These are phyloP conservation scores for Edaphochlamys debaryana DNA, from an alignment of 139 green algal species.

Conservation along the genomic window DNA sequence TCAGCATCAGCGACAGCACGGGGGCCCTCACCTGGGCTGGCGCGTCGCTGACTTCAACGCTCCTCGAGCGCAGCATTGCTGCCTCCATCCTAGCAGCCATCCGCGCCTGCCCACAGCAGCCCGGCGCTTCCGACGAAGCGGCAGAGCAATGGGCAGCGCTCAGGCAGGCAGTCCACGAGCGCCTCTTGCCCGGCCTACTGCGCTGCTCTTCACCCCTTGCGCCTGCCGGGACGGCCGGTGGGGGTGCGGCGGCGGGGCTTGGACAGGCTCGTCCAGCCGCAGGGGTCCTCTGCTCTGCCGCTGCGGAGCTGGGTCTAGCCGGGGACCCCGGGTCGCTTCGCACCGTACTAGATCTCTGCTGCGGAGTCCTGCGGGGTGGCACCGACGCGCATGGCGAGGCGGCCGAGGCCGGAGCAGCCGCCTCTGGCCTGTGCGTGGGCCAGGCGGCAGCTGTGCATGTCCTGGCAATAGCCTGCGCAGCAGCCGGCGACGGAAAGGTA, in stretches of 20 bases:
- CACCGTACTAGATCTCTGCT: neutral
- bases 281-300: neutral
- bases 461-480: neutral
- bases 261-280: neutral
- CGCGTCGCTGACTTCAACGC: neutral
- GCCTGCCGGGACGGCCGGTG: no score
- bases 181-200: no score
- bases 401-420: neutral
- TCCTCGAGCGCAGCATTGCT: neutral
- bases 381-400: no score
- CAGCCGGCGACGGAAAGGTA: neutral
- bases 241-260: no score
- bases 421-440: neutral
- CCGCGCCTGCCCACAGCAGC: neutral
- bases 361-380: neutral
- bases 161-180: no score
- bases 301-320: neutral
- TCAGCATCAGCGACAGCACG: neutral
- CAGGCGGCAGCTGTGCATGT: constrained; percentile 4
- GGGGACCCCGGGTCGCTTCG: neutral
- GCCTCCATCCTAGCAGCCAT: neutral
- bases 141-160: no score
- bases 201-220: no score
- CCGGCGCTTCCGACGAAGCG: no score
- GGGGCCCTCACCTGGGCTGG: neutral